A percentile compares a stretch with the other conserved stretches of the same genome.
Evolutionary conservation across 192 early-diverging fungal species (phyloP).

Genomic region (Gaertneriomyces sp.): DNA sequence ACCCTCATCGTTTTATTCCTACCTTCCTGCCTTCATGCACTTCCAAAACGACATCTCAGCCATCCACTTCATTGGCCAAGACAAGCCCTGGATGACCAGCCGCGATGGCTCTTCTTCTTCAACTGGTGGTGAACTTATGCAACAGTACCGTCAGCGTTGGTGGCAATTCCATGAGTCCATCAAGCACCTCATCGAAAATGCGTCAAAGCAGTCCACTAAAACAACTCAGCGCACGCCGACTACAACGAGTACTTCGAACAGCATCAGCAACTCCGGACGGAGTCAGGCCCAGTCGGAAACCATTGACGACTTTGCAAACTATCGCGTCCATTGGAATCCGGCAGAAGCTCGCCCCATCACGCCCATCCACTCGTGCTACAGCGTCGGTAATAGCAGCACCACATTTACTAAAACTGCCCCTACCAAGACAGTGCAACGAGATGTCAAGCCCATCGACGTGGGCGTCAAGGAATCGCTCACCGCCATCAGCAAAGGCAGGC

Average conservation of each 20-base stretch:
- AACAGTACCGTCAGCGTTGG: constrained; percentile 16
- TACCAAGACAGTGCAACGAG: no score
- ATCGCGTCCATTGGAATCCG: constrained; percentile 32
- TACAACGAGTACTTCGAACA: no score
- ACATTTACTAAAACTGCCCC: no score
- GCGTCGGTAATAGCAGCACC: neutral
- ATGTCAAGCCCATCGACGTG: no score
- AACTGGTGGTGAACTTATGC: constrained; percentile 9
- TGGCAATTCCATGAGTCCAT: constrained; percentile 27
- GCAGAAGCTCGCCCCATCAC: constrained; percentile 20
- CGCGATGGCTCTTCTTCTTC: neutral
- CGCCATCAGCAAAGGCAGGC: neutral
- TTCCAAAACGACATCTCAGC: constrained; percentile 69
- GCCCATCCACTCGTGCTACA: neutral
- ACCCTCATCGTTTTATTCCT: constrained; percentile 74
- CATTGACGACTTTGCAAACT: constrained; percentile 29
- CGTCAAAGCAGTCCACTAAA: no score
- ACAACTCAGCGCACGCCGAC: neutral
- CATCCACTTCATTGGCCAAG: constrained; percentile 84
- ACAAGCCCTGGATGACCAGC: constrained; percentile 75
- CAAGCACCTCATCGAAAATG: constrained; percentile 11
- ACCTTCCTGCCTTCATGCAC: constrained; percentile 74
- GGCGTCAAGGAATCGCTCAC: neutral
- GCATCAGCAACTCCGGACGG: no score
- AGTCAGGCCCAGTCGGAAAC: neutral